These are phyloP conservation scores for Cryptosporidium parvum DNA, from an alignment of 169 alveolate species.

Conservation along the genomic window DNA sequence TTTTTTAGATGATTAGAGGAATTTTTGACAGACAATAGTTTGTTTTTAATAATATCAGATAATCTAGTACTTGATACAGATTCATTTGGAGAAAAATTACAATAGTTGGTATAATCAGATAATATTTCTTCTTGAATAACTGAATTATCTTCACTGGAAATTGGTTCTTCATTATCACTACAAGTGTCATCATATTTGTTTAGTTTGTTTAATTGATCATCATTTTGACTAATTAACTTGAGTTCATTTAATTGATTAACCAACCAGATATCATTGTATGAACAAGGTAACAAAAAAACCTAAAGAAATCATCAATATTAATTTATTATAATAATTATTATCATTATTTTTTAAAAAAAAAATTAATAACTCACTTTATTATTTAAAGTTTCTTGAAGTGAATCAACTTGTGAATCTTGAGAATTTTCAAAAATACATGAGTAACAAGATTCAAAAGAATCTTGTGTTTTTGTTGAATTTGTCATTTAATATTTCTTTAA, in stretches of 20 bases:
- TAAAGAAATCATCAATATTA: neutral
- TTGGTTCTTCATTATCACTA: neutral
- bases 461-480: slow-evolving; percentile 38
- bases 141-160: neutral
- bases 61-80: neutral
- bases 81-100: neutral
- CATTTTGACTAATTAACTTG: slow-evolving; percentile 20
- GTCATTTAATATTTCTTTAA: neutral
- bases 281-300: slow-evolving; percentile 41
- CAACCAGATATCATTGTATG: slow-evolving; percentile 46
- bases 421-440: slow-evolving; percentile 54
- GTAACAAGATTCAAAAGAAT: slow-evolving; percentile 53
- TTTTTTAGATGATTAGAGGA: neutral
- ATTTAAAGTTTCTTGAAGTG: slow-evolving; percentile 50
- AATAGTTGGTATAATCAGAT: neutral
- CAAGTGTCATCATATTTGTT: neutral
- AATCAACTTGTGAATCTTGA: slow-evolving; percentile 36
- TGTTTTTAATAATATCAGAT: slow-evolving; percentile 40
- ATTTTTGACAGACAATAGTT: neutral
- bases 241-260: slow-evolving; percentile 11
- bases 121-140: neutral
- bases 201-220: neutral
- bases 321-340: neutral
- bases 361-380: slow-evolving; percentile 26
- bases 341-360: neutral